These are phyloP conservation scores for Coemansia umbellata DNA, from an alignment of 192 early-diverging fungal species.

Conservation along the genomic window DNA sequence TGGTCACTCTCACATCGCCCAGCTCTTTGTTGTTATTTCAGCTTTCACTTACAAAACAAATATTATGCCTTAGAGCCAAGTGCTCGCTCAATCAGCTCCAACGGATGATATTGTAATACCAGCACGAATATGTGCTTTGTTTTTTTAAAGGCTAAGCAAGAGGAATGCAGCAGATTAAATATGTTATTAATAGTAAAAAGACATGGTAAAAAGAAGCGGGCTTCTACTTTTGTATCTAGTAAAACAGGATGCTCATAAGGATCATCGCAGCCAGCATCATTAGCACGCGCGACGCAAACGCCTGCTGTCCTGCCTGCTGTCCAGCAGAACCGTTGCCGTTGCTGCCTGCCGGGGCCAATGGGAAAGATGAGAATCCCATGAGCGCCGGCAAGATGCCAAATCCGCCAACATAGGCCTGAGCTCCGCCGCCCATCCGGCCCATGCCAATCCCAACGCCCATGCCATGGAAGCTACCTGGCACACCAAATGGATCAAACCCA, in stretches of 20 bases:
- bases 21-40: too few relatives aligned
- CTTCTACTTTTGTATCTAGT: too few relatives aligned
- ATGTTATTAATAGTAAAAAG: too few relatives aligned
- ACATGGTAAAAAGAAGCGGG: too few relatives aligned
- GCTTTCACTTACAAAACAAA: too few relatives aligned
- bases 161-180: too few relatives aligned
- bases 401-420: constrained; percentile 60
- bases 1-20: too few relatives aligned
- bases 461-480: constrained; percentile 54
- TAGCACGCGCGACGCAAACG: constrained; percentile 76
- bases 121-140: too few relatives aligned
- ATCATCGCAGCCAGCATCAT: constrained; percentile 77
- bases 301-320: constrained; percentile 59
- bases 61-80: too few relatives aligned
- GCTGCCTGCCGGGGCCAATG: not conserved
- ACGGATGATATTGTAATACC: too few relatives aligned
- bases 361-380: constrained; percentile 54
- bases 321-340: constrained; percentile 10
- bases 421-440: constrained; percentile 30
- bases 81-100: too few relatives aligned
- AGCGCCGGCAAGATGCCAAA: constrained; percentile 71
- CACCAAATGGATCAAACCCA: constrained; percentile 57
- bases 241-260: constrained; percentile 73
- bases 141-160: too few relatives aligned
- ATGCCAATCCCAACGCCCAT: constrained; percentile 44